Evolutionary conservation across 2,329 filamentous ascomycete genomes (phyloP).

Genomic region (Cryphonectria naterciae): DNA sequence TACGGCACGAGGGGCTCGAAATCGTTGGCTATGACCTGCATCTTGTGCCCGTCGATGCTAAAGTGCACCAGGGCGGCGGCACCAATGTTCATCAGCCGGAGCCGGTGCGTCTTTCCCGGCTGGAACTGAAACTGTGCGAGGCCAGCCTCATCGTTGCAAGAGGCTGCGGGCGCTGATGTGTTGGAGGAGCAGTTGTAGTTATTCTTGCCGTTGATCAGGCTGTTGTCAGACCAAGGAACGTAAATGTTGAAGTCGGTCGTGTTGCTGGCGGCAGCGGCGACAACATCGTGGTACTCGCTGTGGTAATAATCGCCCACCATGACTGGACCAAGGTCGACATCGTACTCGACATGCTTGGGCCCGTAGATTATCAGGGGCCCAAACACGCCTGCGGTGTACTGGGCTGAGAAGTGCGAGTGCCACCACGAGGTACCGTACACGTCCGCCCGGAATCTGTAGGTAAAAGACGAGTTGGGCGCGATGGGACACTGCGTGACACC

Average conservation of each 20-base stretch:
- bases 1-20: conserved; percentile 12
- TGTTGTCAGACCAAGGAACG: conserved; percentile 14
- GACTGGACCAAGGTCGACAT: conserved; percentile 12
- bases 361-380: conserved; percentile 16
- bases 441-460: conserved; percentile 60
- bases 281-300: conserved; percentile 1
- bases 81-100: conserved; percentile 15
- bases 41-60: conserved; percentile 7
- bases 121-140: conserved; percentile 2
- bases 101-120: conserved; percentile 6
- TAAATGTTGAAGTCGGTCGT: conserved; percentile 5
- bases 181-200: conserved; percentile 8
- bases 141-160: conserved; percentile 1
- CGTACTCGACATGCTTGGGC: not conserved
- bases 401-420: conserved; percentile 17
- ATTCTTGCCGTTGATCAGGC: conserved; percentile 14
- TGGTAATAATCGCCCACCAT: conserved; percentile 4
- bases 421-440: conserved; percentile 55
- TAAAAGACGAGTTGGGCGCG: conserved; percentile 53
- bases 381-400: not conserved
- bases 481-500: conserved; percentile 49
- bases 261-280: conserved; percentile 2
- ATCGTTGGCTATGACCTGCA: conserved; percentile 15
- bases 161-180: not conserved
- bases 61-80: conserved; percentile 1